Conservation (phyloP, 2,329 filamentous ascomycete genomes). For the Harringtonia aguacate region DNA sequence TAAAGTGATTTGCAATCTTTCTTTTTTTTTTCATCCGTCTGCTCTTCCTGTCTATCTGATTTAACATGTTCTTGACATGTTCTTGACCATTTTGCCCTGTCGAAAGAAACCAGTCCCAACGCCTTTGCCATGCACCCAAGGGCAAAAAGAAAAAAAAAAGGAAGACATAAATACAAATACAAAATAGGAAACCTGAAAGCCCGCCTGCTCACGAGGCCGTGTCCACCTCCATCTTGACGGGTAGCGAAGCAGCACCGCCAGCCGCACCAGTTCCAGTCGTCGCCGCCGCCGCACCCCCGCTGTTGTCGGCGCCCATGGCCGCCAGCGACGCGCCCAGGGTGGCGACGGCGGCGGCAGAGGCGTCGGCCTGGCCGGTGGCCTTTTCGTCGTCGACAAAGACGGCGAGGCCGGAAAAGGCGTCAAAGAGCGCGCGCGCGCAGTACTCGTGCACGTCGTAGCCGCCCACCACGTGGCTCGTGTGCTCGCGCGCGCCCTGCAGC, state of each 20-base stretch:
- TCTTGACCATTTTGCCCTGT: too few relatives aligned
- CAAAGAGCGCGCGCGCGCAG: conserved; percentile 67
- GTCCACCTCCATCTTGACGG: conserved; percentile 36
- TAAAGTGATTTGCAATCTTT: too few relatives aligned
- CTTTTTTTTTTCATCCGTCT: too few relatives aligned
- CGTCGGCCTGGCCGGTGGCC: conserved; percentile 18
- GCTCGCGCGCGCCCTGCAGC: conserved; percentile 55
- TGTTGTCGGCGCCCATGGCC: conserved; percentile 12
- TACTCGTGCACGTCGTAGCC: conserved; percentile 81
- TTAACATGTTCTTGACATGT: too few relatives aligned
- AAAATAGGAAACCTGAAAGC: background rate
- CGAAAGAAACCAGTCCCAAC: too few relatives aligned
- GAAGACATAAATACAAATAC: too few relatives aligned
- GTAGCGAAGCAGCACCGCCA: too few relatives aligned
- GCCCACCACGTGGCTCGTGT: conserved; percentile 58
- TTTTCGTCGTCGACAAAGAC: conserved; percentile 79
- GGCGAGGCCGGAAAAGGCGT: conserved; percentile 81
- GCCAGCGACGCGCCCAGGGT: conserved; percentile 20
- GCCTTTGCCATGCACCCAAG: background rate
- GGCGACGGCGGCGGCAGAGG: conserved; percentile 23
- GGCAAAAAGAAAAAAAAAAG: background rate
- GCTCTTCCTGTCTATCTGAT: too few relatives aligned
- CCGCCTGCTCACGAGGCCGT: conserved; percentile 27
- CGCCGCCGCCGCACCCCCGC: background rate
- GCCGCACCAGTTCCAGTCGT: conserved; percentile 7